These are phyloP conservation scores for Cordyceps fumosorosea DNA, from an alignment of 2,329 filamentous ascomycete species.

Conservation along the genomic window DNA sequence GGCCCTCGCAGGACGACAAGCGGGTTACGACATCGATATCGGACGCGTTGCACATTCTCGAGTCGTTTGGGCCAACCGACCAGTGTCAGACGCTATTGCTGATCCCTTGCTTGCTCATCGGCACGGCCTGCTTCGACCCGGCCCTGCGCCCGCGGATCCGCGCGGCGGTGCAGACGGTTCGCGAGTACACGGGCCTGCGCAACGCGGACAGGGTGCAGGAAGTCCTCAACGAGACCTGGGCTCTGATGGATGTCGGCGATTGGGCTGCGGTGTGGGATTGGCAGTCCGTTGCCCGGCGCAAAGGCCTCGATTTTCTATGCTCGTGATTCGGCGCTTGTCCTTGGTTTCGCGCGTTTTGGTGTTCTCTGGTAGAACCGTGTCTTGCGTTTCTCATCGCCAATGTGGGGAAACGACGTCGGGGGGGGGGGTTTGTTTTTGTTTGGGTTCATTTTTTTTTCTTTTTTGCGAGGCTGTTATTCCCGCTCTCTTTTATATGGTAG, in stretches of 20 bases:
- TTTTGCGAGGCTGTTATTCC: too few relatives aligned
- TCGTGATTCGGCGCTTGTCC: constrained; percentile 22
- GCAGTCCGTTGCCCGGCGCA: constrained; percentile 47
- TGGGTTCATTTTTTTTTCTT: background rate
- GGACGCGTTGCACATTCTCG: constrained; percentile 48
- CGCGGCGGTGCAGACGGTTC: constrained; percentile 42
- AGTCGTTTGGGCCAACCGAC: constrained; percentile 50
- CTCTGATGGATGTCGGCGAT: constrained; percentile 50
- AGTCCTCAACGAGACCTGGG: constrained; percentile 54
- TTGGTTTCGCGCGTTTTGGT: background rate
- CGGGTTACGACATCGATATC: constrained; percentile 50
- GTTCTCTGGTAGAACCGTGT: background rate
- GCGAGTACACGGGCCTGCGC: constrained; percentile 52
- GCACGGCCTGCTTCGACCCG: constrained; percentile 50
- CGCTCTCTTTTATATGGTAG: background rate
- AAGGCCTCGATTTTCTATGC: constrained; percentile 52
- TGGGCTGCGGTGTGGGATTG: constrained; percentile 58
- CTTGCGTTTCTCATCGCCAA: background rate
- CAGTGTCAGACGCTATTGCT: constrained; percentile 53
- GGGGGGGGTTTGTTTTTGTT: background rate
- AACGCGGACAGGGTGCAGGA: constrained; percentile 49
- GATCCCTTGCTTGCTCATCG: constrained; percentile 54
- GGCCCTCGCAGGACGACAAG: constrained; percentile 42
- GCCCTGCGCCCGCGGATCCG: constrained; percentile 47
- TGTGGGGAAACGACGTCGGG: background rate